A percentile compares a stretch with the other conserved stretches of the same genome.
phyloP scores from a whole-genome alignment of 2,329 filamentous ascomycete genomes.

The Cadophora sp. region DNA sequence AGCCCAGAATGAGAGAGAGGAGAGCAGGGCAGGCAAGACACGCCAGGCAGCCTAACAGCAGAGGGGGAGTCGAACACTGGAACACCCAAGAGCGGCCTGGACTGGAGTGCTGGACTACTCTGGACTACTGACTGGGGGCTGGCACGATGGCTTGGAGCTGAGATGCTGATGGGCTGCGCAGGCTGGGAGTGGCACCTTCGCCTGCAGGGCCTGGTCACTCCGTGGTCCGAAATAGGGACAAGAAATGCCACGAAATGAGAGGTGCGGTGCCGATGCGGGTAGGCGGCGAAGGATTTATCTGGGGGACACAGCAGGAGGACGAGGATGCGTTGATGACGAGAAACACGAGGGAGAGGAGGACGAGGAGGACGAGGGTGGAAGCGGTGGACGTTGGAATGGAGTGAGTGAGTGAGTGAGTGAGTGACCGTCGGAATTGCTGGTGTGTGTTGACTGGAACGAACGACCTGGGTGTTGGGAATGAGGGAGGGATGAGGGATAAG shows the following conservation, averaged over 20 bases:
- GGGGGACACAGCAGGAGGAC: conserved; percentile 13
- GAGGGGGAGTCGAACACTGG: not conserved
- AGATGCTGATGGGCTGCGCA: conserved; percentile 16
- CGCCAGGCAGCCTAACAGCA: not conserved
- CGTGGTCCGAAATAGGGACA: conserved; percentile 11
- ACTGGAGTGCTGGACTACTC: not conserved
- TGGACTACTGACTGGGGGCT: conserved; percentile 2
- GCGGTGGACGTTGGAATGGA: not conserved
- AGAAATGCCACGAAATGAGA: conserved; percentile 9
- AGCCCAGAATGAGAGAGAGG: not conserved
- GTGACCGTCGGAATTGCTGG: not conserved
- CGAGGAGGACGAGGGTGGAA: not conserved
- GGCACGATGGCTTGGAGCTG: conserved; percentile 7
- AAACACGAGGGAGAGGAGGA: not conserved
- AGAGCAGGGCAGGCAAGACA: not conserved
- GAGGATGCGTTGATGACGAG: conserved; percentile 2
- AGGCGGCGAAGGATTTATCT: conserved; percentile 13
- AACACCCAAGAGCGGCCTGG: conserved; percentile 4
- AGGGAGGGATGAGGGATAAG: not conserved
- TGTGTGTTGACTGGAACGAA: not conserved
- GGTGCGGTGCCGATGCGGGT: conserved; percentile 10
- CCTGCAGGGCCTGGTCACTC: conserved; percentile 11
- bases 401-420: not conserved
- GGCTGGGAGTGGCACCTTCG: conserved; percentile 5
- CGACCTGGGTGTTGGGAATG: not conserved